Base-by-base conservation (phyloP, 2,329 filamentous ascomycete species). In the Trichophyton schoenleinii region DNA sequence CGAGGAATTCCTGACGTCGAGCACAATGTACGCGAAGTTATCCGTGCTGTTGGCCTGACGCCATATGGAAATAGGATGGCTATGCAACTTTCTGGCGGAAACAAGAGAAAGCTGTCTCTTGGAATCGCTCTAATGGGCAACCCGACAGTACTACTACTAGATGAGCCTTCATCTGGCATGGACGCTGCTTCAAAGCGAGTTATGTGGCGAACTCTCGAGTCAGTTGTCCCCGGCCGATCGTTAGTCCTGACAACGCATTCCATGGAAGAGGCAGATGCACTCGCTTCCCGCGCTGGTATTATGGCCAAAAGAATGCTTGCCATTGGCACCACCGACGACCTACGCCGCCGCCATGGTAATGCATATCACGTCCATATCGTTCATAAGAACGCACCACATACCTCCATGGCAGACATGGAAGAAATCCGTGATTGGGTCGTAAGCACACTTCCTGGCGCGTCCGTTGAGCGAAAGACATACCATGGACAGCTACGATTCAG, bases 121-220 rank as follows among this genome's bases (percentile, higher is more conserved):
- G 91, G 88, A 2, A 95, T 96, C 61, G 91, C 92, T 0, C 77
- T 97, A 1, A 95, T 96, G 82, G 92, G 91, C 3, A 95, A 96
- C 67, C 91, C 91, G 0, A 84, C 86, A 0, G 91, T 96, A 0
- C 78, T 97, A 0, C 79, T 96, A 0, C 85, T 96, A 1, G 92
- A 97, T 69, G 92, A 96, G 70, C 92, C 92, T 0, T 88, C 84
- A 0, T 91, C 87, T 0, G 91, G 91, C 0, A 88, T 96, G 77
- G 92, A 97, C 68, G 91, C 91, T 0, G 90, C 89, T 0, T 87
- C 89, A 0, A 96, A 96, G 73, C 83, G 92, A 48, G 82, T 95
- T 66, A 95, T 97, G 88, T 96, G 92, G 92, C 84, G 84, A 61
- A 95, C 91, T 0, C 79, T 96, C 0, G 83, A 83, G 2, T 81